phyloP scores from a whole-genome alignment of 2,329 filamentous ascomycete genomes.

The Dactylella cylindrospora region DNA sequence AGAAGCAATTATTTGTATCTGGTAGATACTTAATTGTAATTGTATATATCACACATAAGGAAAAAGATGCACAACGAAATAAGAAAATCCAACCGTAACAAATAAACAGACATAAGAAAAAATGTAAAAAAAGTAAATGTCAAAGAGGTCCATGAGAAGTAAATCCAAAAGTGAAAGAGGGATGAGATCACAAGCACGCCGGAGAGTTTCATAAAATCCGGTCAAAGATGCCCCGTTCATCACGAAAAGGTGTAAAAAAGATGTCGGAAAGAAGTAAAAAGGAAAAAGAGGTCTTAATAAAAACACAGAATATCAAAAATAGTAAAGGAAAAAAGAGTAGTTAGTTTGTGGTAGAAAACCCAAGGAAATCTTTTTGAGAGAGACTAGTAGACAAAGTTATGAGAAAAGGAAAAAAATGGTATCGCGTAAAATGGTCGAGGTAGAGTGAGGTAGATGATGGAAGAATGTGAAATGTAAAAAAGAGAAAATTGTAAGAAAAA shows the following conservation, averaged over 20 bases:
- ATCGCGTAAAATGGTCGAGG: constrained; percentile 13
- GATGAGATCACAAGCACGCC: constrained; percentile 12
- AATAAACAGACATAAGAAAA: constrained; percentile 31
- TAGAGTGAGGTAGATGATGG: constrained; percentile 34
- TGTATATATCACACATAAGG: constrained; percentile 23
- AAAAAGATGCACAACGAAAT: constrained; percentile 18
- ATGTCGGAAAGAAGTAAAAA: constrained; percentile 5
- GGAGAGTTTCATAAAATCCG: constrained; percentile 25
- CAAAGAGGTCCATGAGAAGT: constrained; percentile 28
- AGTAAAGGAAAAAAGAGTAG: constrained; percentile 10
- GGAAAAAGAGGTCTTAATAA: neutral
- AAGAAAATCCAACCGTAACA: constrained; percentile 40
- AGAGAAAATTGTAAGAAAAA: constrained; percentile 10
- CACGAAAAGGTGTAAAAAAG: constrained; percentile 1
- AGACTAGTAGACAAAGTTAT: too few relatives aligned
- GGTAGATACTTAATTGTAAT: constrained; percentile 23
- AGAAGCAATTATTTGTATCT: too few relatives aligned
- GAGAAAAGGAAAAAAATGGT: neutral
- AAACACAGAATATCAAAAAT: too few relatives aligned
- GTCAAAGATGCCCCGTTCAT: neutral
- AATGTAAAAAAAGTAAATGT: constrained; percentile 14
- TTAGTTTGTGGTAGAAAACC: too few relatives aligned
- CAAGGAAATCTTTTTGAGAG: too few relatives aligned
- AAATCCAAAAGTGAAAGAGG: constrained; percentile 15
- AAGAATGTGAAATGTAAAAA: constrained; percentile 7